These are phyloP conservation scores for Phytophthora ramorum DNA, from an alignment of 352 stramenopile genomes.

Conservation along the genomic window DNA sequence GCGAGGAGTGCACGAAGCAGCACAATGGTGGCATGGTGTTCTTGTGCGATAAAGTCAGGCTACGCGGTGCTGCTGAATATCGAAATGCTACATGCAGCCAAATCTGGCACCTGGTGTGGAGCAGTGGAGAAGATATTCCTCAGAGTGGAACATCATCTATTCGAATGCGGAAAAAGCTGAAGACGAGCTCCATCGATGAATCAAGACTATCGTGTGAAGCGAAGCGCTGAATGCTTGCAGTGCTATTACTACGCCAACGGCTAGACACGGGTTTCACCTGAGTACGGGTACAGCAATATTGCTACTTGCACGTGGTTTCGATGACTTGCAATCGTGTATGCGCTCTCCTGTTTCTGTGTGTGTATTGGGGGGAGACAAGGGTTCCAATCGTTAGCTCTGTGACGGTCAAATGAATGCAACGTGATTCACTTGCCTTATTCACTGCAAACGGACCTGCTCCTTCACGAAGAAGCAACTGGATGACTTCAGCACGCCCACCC, in stretches of 20 bases:
- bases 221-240: slow-evolving; percentile 5
- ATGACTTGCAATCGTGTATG: slow-evolving; percentile 39
- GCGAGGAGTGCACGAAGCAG: slow-evolving; percentile 33
- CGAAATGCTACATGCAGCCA: slow-evolving; percentile 38
- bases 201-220: neutral
- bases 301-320: slow-evolving; percentile 44
- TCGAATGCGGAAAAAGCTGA: slow-evolving; percentile 35
- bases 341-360: slow-evolving; percentile 38
- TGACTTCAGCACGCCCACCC: slow-evolving; percentile 25
- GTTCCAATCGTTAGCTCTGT: neutral
- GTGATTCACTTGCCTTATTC: slow-evolving; percentile 31
- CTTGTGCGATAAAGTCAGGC: slow-evolving; percentile 36
- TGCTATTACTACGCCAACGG: slow-evolving; percentile 4
- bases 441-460: slow-evolving; percentile 18
- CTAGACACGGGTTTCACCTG: slow-evolving; percentile 1
- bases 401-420: neutral
- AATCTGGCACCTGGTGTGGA: slow-evolving; percentile 47
- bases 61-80: slow-evolving; percentile 28
- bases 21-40: slow-evolving; percentile 35
- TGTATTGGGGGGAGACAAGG: neutral
- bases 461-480: slow-evolving; percentile 34
- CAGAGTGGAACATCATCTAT: slow-evolving; percentile 26
- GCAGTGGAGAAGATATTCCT: slow-evolving; percentile 31
- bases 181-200: slow-evolving; percentile 2
- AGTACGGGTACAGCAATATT: slow-evolving; percentile 29